phyloP scores from a whole-genome alignment of 441 rosid species.

The Macaranga tanarius region DNA sequence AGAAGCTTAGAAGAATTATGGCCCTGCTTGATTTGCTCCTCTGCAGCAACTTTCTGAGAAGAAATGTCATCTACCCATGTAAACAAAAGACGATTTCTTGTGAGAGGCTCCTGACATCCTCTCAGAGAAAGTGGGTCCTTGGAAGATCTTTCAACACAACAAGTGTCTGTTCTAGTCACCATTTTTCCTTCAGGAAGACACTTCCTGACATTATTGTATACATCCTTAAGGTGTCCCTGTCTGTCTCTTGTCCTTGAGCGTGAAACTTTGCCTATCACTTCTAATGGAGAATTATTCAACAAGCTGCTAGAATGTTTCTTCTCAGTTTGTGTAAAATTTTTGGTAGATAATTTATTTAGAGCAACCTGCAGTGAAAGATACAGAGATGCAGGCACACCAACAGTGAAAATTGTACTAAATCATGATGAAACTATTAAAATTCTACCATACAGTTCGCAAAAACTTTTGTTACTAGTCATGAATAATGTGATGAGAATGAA shows the following conservation, averaged over 20 bases:
- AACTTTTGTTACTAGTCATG: background rate
- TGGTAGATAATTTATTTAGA: slow-evolving; percentile 13
- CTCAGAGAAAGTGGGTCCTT: background rate
- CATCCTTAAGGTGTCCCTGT: slow-evolving; percentile 1
- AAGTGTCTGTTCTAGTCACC: background rate
- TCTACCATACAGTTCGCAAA: background rate
- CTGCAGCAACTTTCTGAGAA: background rate
- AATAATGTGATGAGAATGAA: background rate
- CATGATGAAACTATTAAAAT: background rate
- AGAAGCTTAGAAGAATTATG: slow-evolving; percentile 23
- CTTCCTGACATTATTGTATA: background rate
- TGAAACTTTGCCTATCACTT: slow-evolving; percentile 2
- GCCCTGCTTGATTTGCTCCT: slow-evolving; percentile 14
- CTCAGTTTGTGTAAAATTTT: background rate
- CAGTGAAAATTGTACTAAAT: background rate
- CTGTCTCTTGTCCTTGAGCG: slow-evolving; percentile 11
- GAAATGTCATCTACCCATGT: slow-evolving; percentile 20
- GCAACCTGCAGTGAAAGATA: slow-evolving; percentile 25
- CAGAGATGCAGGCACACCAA: background rate
- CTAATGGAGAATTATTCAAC: slow-evolving; percentile 12
- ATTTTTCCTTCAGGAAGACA: slow-evolving; percentile 9
- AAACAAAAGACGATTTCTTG: slow-evolving; percentile 9
- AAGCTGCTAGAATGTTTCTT: slow-evolving; percentile 14
- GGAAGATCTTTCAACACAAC: slow-evolving; percentile 10
- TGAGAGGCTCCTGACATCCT: background rate